These are phyloP conservation scores for Teratosphaeria zuluensis DNA, from an alignment of 2,329 filamentous ascomycete species.

Conservation along the genomic window DNA sequence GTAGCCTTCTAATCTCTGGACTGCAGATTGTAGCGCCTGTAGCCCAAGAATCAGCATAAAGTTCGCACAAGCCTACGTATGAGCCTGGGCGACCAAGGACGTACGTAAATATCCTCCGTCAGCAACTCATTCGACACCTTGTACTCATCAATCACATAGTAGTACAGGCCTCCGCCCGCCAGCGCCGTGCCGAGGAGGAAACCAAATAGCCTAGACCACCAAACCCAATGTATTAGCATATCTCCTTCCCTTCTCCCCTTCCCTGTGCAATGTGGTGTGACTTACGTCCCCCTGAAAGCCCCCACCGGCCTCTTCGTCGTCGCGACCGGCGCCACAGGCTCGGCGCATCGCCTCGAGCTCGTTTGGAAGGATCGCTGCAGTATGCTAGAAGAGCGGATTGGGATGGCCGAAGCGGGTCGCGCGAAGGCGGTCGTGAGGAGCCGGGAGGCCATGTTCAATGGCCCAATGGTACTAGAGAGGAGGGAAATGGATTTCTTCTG, in stretches of 20 bases:
- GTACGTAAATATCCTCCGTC: conserved; percentile 93
- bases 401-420: conserved; percentile 6
- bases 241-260: not conserved
- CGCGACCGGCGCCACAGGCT: conserved; percentile 19
- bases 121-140: conserved; percentile 86
- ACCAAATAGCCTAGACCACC: conserved; percentile 61
- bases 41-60: not conserved
- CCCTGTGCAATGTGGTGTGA: conserved; percentile 10
- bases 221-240: not conserved
- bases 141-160: conserved; percentile 89
- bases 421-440: conserved; percentile 21
- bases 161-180: conserved; percentile 74
- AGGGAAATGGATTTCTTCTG: no score
- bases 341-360: conserved; percentile 11
- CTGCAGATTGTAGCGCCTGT: conserved; percentile 77
- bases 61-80: not conserved
- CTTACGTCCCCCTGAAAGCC: conserved; percentile 63
- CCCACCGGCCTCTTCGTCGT: conserved; percentile 56
- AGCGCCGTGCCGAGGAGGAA: conserved; percentile 79
- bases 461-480: no score
- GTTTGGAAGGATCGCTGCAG: conserved; percentile 30
- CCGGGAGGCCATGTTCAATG: not conserved
- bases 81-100: not conserved
- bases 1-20: conserved; percentile 77
- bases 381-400: conserved; percentile 5